Base-by-base conservation (phyloP, 2,329 filamentous ascomycete genomes). In the Fusarium vanettenii region DNA sequence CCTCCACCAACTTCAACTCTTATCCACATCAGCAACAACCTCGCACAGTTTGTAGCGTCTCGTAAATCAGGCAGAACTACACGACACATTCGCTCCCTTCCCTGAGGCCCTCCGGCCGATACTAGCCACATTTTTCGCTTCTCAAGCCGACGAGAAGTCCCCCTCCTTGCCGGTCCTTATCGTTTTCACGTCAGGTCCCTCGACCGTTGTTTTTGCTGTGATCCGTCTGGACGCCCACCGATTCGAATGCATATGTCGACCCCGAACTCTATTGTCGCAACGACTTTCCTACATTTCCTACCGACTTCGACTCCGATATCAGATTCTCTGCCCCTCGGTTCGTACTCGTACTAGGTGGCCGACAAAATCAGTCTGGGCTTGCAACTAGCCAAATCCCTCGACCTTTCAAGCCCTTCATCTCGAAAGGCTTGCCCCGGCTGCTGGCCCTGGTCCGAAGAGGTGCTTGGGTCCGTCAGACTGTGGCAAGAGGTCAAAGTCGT, bases 381-480 rank as follows among this genome's bases (percentile, higher is more conserved):
- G 63, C 63, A 72, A 66, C 73, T 67, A 68, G 45, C 52, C 70
- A 60, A 68, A 64, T 60, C 69, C 68, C 64, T 64, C 60, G 56
- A 60, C 27, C 31, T 31, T 55, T 52, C 68, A 64, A 76, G 70
- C 66, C 62, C 72, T 64, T 74, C 66, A 73, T 68, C 59, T 76
- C 74, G 71, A 77, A 71, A 79, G 75, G 74, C 77, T 79, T 78
- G 77, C 76, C 79, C 78, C 79, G 75, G 79, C 80, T 84, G 81
- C 81, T 80, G 79, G 79, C 79, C 82, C 81, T 79, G 81, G 77
- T 81, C 79, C 80, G 67, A 70, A 74, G 72, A 80, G 81, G 82
- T 80, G 78, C 73, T 71, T 73, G 78, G 83, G 82, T 80, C 79
- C 74, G 80, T 80, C 79, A 80, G 81, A 78, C 79, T 81, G 81